Evolutionary conservation across 257 asterid species (phyloP).

Genomic region (Solanum megistacrolobum): DNA sequence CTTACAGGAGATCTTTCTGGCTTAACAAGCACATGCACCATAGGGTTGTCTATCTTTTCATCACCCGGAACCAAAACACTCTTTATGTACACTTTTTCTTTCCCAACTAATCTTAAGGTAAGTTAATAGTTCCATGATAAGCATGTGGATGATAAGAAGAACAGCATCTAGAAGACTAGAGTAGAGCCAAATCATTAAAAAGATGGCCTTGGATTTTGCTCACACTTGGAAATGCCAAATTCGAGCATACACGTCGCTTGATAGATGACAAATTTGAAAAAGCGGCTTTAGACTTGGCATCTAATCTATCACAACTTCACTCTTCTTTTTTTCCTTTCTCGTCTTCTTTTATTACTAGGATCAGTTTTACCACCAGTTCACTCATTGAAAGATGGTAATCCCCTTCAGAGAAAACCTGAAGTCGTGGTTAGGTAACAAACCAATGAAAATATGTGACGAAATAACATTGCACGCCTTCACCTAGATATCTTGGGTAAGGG

Average conservation of each 20-base stretch:
- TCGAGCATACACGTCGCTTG: not conserved
- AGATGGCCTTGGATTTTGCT: not conserved
- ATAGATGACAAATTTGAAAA: not conserved
- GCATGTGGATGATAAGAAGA: not conserved
- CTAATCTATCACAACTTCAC: not conserved
- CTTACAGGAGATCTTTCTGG: not conserved
- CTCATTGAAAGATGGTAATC: not conserved
- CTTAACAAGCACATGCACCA: not conserved
- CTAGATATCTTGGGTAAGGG: not conserved
- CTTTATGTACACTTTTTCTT: not conserved
- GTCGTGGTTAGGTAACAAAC: not conserved
- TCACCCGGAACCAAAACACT: not conserved
- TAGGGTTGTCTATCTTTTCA: not conserved
- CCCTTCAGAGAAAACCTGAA: not conserved
- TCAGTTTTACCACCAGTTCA: not conserved
- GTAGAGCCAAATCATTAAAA: not conserved
- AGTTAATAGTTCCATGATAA: not conserved
- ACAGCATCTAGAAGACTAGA: not conserved
- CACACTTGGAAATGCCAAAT: not conserved
- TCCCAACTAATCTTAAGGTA: not conserved
- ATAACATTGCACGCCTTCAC: not conserved
- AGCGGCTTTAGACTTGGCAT: not conserved
- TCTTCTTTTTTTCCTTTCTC: not conserved
- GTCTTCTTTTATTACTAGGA: not conserved
- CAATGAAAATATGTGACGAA: not conserved